Percentiles rank a stretch among this genome's conserved stretches.
Conservation (phyloP, 805 yeast species). For the Teunomyces stri region DNA sequence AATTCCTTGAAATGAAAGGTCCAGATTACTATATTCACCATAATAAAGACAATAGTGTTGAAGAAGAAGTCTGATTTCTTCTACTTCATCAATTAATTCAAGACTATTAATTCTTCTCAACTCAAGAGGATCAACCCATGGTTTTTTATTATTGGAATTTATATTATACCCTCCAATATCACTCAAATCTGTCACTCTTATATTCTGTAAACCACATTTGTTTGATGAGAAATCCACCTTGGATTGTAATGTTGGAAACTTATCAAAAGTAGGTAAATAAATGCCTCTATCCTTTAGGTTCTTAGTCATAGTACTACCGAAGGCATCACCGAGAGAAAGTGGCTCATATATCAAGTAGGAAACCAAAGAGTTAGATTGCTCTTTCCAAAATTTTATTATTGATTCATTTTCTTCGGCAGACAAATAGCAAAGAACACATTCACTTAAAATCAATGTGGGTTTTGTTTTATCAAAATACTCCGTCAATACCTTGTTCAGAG, state of each 20-base stretch:
- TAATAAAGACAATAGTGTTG: slow-evolving; percentile 55
- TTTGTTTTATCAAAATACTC: slow-evolving; percentile 24
- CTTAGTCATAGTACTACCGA: slow-evolving; percentile 66
- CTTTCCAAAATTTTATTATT: slow-evolving; percentile 45
- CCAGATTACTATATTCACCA: slow-evolving; percentile 37
- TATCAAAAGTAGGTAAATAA: slow-evolving; percentile 53
- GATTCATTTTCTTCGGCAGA: slow-evolving; percentile 46
- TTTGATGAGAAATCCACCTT: slow-evolving; percentile 22
- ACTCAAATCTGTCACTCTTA: slow-evolving; percentile 47
- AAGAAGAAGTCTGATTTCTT: slow-evolving; percentile 62
- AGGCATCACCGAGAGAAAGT: slow-evolving; percentile 56
- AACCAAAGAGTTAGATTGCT: slow-evolving; percentile 16
- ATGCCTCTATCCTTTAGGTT: slow-evolving; percentile 64
- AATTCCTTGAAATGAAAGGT: neutral
- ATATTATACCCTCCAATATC: slow-evolving; percentile 35
- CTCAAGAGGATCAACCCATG: slow-evolving; percentile 47
- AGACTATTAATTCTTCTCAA: slow-evolving; percentile 45
- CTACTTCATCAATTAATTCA: slow-evolving; percentile 73
- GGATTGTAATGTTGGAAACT: slow-evolving; percentile 44
- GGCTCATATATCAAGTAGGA: slow-evolving; percentile 65
- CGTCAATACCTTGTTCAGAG: slow-evolving; percentile 7
- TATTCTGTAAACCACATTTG: slow-evolving; percentile 24
- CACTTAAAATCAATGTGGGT: slow-evolving; percentile 67
- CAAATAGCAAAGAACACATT: slow-evolving; percentile 74
- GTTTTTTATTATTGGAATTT: slow-evolving; percentile 18